phyloP scores from a whole-genome alignment of 2,329 filamentous ascomycete genomes.

The Ceratocystis alfenasii region DNA sequence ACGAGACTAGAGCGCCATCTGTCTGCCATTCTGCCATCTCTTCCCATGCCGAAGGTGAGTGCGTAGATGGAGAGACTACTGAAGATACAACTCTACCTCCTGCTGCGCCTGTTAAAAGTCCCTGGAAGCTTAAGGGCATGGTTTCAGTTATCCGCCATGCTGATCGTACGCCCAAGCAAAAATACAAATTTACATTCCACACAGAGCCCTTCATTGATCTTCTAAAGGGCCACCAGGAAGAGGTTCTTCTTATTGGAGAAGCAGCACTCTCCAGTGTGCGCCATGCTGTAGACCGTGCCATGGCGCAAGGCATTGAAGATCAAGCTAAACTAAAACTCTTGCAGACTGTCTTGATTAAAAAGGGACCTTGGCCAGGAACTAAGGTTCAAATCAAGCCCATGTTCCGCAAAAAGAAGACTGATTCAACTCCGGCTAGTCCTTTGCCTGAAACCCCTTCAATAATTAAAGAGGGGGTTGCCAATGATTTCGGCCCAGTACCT shows the following conservation, averaged over 20 bases:
- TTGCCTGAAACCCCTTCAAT: constrained; percentile 26
- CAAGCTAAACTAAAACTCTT: constrained; percentile 72
- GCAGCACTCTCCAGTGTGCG: constrained; percentile 80
- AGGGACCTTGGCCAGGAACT: constrained; percentile 85
- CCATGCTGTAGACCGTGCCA: constrained; percentile 70
- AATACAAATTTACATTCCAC: constrained; percentile 99
- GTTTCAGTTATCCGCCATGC: constrained; percentile 94
- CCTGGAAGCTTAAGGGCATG: constrained; percentile 97
- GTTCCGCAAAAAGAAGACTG: constrained; percentile 78
- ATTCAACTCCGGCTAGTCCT: constrained; percentile 34
- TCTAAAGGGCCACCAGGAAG: constrained; percentile 88
- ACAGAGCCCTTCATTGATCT: constrained; percentile 91
- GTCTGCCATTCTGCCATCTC: constrained; percentile 33
- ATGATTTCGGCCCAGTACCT: constrained; percentile 25
- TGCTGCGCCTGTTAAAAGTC: constrained; percentile 68
- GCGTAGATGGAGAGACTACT: constrained; percentile 2
- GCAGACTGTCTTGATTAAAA: constrained; percentile 78
- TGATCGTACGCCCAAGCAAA: constrained; percentile 94
- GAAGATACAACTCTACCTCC: constrained; percentile 30
- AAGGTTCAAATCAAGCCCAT: constrained; percentile 99
- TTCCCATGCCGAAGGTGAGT: constrained; percentile 26
- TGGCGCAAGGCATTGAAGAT: constrained; percentile 72
- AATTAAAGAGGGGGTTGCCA: constrained; percentile 24
- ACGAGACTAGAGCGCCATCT: constrained; percentile 29
- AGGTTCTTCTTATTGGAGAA: constrained; percentile 87